phyloP scores from a whole-genome alignment of 2,329 filamentous ascomycete species.

The Aspergillus sp. region DNA sequence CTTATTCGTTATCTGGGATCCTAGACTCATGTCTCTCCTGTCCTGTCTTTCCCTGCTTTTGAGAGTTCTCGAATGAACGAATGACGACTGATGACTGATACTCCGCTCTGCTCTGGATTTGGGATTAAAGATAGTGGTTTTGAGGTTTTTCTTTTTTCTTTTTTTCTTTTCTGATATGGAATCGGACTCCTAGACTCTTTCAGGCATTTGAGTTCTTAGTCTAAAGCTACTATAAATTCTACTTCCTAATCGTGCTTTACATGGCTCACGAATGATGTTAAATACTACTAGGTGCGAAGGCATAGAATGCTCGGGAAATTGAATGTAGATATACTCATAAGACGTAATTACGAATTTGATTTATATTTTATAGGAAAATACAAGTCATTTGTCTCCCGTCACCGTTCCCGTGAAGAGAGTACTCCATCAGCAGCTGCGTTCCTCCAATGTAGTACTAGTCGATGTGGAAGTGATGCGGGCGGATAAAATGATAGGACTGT shows the following conservation, averaged over 20 bases:
- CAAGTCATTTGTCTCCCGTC: conserved; percentile 7
- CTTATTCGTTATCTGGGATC: neutral
- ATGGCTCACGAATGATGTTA: neutral
- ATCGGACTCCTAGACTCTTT: neutral
- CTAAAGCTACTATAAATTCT: neutral
- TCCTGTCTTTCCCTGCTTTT: neutral
- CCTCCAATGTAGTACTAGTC: conserved; percentile 23
- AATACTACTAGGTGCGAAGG: neutral
- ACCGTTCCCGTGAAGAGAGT: neutral
- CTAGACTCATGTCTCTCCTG: neutral
- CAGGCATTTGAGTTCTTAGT: neutral
- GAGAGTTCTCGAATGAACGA: neutral
- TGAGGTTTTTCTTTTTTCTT: neutral
- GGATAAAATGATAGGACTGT: conserved; percentile 23
- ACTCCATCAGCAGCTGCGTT: conserved; percentile 21
- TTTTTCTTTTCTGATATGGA: neutral
- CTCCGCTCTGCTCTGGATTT: neutral
- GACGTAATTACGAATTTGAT: conserved; percentile 12
- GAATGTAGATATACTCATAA: neutral
- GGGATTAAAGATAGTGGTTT: neutral
- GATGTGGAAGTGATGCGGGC: conserved; percentile 16
- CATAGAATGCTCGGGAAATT: neutral
- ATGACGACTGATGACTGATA: conserved; percentile 3
- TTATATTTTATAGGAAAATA: conserved; percentile 11
- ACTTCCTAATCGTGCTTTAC: neutral